Conservation (phyloP, 176 grass and related monocot genomes). For the Themeda triandra region DNA sequence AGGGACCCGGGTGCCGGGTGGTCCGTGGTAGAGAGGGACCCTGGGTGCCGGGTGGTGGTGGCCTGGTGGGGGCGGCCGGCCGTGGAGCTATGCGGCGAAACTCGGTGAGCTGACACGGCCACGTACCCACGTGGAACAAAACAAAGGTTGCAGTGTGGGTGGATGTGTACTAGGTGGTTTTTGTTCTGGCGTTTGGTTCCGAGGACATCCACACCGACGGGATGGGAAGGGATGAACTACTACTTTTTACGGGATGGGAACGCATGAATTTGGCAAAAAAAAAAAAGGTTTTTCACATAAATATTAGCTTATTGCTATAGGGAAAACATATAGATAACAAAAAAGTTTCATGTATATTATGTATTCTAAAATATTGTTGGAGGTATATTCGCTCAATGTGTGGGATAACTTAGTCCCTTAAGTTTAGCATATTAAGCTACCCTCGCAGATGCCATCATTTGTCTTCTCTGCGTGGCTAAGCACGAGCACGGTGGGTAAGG, state of each 20-base stretch:
- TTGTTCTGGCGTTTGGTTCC: background rate
- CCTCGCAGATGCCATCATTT: background rate
- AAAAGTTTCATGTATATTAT: background rate
- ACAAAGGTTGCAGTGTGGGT: background rate
- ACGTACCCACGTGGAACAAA: background rate
- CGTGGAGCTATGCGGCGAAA: background rate
- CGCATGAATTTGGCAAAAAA: background rate
- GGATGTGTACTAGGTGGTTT: background rate
- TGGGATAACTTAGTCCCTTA: background rate
- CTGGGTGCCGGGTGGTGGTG: background rate
- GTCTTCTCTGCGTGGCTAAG: background rate
- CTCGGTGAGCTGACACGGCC: background rate
- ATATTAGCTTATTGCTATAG: background rate
- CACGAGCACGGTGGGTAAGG: background rate
- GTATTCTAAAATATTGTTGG: background rate
- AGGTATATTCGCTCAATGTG: background rate
- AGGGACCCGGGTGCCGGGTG: background rate
- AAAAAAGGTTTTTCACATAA: accelerated
- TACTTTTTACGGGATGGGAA: background rate
- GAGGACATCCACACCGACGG: background rate
- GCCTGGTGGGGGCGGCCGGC: background rate
- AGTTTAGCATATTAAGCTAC: background rate
- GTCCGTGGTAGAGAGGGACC: too few species aligned
- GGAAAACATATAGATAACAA: background rate
- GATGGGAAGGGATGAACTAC: background rate